Base-by-base conservation (phyloP, 495 filamentous ascomycete genomes). In the Rostrohypoxylon terebratum region DNA sequence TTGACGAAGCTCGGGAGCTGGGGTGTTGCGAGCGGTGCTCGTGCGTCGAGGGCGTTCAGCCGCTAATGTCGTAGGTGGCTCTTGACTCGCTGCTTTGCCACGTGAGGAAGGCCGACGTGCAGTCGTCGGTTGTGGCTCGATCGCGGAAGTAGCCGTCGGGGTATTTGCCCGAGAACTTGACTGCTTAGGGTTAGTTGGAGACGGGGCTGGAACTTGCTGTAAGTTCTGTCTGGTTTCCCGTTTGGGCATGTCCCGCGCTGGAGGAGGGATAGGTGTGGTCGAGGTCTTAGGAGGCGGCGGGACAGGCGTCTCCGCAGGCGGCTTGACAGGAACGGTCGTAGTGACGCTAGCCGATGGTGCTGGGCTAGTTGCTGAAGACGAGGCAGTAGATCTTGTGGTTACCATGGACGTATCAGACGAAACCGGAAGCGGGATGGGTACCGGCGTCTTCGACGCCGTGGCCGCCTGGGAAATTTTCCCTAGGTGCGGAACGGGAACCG, bases 21-120 rank as follows among this genome's bases (percentile, higher is more conserved):
- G 86, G 1, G 86, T 87, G 59, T 87, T 88, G 59, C 84, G 82
- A 64, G 85, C 86, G 44, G 86, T 88, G 68, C 86, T 87, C 59
- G 86, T 73, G 67, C 86, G 86, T 53, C 86, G 86, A 68, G 85
- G 82, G 21, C 86, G 82, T 31, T 88, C 86, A 59, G 75, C 78
- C 18, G 82, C 84, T 36, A 83, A 81, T 42, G 78, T 80, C 23
- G 75, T 65, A 51, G 77, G 82, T n/a, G 83, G 85, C 66, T 88
- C 86, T 38, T 82, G 77, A 71, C 84, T 87, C 9, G 79, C 71
- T 16, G 82, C 82, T 69, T 86, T 86, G 57, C 85, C 83, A 65
- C 82, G 78, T 8, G 85, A 85, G 7, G 77, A 73, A 21, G 85
- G 84, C 14, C 82, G 83, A 38, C 80, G 82, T 23, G 68, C 3